Percentiles rank a stretch among this genome's conserved stretches.
Evolutionary conservation across 2,329 filamentous ascomycete species (phyloP).

Genomic region (Aspergillus oerlinghausenensis): DNA sequence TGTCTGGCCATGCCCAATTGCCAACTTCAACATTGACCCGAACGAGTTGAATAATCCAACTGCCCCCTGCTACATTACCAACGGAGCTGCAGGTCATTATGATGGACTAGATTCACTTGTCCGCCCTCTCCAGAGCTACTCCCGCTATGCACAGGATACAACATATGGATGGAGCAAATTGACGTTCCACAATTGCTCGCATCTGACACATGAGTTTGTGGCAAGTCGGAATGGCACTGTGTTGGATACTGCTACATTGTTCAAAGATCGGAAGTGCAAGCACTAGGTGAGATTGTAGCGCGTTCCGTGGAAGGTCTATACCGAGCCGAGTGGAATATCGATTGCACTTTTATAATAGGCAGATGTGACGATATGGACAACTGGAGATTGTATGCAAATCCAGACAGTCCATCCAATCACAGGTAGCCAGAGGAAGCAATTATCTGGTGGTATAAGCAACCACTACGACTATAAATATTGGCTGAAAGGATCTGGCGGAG

Average conservation of each 20-base stretch:
- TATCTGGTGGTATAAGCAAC: too few species aligned
- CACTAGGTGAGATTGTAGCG: too few species aligned
- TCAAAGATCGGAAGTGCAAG: neutral
- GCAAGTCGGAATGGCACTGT: conserved; percentile 9
- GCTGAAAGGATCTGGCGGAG: neutral
- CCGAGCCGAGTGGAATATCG: neutral
- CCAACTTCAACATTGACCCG: conserved; percentile 1
- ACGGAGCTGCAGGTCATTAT: conserved; percentile 26
- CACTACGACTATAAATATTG: neutral
- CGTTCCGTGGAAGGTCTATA: too few species aligned
- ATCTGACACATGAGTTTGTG: conserved; percentile 37
- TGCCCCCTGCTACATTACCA: conserved; percentile 25
- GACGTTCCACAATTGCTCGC: conserved; percentile 39
- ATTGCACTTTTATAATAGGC: neutral
- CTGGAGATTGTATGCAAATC: neutral
- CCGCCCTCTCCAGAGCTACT: conserved; percentile 20
- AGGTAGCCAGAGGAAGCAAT: neutral
- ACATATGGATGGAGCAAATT: conserved; percentile 37
- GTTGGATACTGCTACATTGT: neutral
- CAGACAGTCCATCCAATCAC: neutral
- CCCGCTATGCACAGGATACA: conserved; percentile 24
- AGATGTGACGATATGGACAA: neutral
- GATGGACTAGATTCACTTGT: conserved; percentile 25
- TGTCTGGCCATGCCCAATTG: neutral
- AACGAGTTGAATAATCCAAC: conserved; percentile 20